Evolutionary conservation across 371 early-diverging fungal species (phyloP).

Genomic region (Mortierella sp.): DNA sequence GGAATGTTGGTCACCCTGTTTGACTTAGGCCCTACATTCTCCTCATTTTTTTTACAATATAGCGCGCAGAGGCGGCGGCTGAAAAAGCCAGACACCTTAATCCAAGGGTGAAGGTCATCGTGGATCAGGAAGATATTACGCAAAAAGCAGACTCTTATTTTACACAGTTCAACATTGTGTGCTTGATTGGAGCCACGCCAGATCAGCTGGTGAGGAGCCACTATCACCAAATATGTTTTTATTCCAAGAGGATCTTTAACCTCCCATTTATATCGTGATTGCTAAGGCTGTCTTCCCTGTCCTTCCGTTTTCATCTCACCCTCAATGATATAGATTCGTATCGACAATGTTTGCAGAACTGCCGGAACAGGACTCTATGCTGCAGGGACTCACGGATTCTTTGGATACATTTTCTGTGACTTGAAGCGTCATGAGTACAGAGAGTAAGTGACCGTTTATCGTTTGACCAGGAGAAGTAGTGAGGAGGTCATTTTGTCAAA

Average conservation of each 20-base stretch:
- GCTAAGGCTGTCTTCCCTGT: not conserved
- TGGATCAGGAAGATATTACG: slow-evolving; percentile 61
- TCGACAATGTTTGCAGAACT: slow-evolving; percentile 68
- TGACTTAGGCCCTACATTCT: not conserved
- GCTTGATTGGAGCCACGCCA: slow-evolving; percentile 60
- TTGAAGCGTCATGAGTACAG: slow-evolving; percentile 75
- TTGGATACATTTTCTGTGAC: slow-evolving; percentile 89
- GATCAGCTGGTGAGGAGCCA: slow-evolving; percentile 31
- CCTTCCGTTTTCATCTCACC: no score
- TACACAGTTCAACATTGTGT: slow-evolving; percentile 74
- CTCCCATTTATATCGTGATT: not conserved
- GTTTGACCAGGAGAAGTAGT: not conserved
- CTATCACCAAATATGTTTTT: no score
- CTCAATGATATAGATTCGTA: slow-evolving; percentile 59
- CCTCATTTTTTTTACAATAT: not conserved
- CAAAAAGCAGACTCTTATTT: slow-evolving; percentile 65
- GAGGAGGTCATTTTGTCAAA: not conserved
- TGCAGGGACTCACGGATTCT: slow-evolving; percentile 78
- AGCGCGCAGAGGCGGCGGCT: slow-evolving; percentile 77
- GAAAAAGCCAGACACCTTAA: slow-evolving; percentile 72
- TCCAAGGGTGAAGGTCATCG: slow-evolving; percentile 76
- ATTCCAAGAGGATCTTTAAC: no score
- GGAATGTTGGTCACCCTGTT: not conserved
- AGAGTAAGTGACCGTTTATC: slow-evolving; percentile 59
- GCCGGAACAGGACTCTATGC: slow-evolving; percentile 72